Evolutionary conservation across 352 stramenopile genomes (phyloP).

Genomic region (Phytophthora melonis): DNA sequence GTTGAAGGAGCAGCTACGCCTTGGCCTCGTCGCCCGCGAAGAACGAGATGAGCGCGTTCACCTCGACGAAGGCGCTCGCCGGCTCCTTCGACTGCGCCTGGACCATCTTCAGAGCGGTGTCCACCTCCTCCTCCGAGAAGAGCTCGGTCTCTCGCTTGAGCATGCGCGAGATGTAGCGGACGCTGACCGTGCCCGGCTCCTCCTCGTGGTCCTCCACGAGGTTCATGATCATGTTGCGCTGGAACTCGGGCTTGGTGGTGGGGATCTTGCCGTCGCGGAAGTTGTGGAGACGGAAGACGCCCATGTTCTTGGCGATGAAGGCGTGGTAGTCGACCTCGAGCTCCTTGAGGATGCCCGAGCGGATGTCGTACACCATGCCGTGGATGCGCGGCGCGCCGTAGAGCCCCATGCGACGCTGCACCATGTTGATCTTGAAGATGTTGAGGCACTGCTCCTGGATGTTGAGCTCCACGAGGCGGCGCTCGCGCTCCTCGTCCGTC

Average conservation of each 20-base stretch:
- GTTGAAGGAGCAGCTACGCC: conserved; percentile 17
- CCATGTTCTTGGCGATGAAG: conserved; percentile 56
- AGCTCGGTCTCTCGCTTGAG: conserved; percentile 67
- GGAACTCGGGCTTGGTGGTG: conserved; percentile 56
- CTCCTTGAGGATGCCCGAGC: conserved; percentile 65
- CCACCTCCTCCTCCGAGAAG: conserved; percentile 60
- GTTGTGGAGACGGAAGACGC: conserved; percentile 61
- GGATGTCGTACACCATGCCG: conserved; percentile 78
- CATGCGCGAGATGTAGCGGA: conserved; percentile 63
- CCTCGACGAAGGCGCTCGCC: conserved; percentile 49
- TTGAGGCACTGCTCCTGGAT: conserved; percentile 88
- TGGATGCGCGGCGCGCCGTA: conserved; percentile 79
- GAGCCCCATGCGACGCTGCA: conserved; percentile 72
- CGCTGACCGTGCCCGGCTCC: conserved; percentile 55
- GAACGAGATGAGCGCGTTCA: conserved; percentile 50
- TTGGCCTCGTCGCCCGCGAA: conserved; percentile 34
- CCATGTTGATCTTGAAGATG: conserved; percentile 88
- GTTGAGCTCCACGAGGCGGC: conserved; percentile 81
- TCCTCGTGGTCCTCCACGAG: conserved; percentile 70
- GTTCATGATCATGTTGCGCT: conserved; percentile 64
- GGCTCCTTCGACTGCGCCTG: conserved; percentile 41
- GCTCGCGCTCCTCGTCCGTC: conserved; percentile 40
- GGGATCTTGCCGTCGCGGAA: conserved; percentile 66
- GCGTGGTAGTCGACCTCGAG: conserved; percentile 67
- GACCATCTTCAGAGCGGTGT: conserved; percentile 51